Base-by-base conservation (phyloP, 495 filamentous ascomycete genomes). In the Trichoderma gamsii region DNA sequence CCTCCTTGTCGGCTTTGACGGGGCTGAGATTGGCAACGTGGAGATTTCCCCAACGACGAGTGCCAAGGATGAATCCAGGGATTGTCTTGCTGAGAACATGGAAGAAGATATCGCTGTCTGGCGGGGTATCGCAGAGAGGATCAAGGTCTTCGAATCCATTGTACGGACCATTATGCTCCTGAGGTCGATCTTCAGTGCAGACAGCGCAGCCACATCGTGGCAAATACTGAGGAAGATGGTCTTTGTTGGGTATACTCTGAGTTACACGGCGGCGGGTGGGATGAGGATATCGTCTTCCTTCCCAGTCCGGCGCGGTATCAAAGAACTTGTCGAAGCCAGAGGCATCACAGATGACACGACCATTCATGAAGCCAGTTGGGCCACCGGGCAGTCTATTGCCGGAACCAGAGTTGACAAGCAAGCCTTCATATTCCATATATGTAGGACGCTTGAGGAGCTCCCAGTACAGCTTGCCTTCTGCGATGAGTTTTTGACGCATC, bases 331-430 rank as follows among this genome's bases (percentile, higher is more conserved):
- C 71, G 64, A 67, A 78, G 12, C 78, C 78, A 13, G 75, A 73
- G 67, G 71, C 72, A 68, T 80, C 79, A 18, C 79, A 71, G 15
- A 80, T 74, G 3, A 80, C 76, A 18, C 79, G 76, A 2, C 79
- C 79, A 32, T 71, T 72, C 67, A 76, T 73, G 46, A 76, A 68
- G 0, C 73, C 69, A 3, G 66, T 70, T 3, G 70, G 67, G 52
- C 68, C 64, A 38, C 56, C 35, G 1, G 25, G 64, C 27, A 43
- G 63, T 44, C 65, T 64, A 15, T 66, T 66, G 15, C 64, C 67
- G 68, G 64, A 66, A 49, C 23, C n/a, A 27, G 69, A 52, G 32
- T 65, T 70, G 46, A 71, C 71, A 41, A 79, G 64, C 25, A 67
- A 64, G 9, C 79, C 79, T 11, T 79, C 73, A 16, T 80, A 77